phyloP scores from a whole-genome alignment of 176 grass and related monocot species.

The Oryza meridionalis region DNA sequence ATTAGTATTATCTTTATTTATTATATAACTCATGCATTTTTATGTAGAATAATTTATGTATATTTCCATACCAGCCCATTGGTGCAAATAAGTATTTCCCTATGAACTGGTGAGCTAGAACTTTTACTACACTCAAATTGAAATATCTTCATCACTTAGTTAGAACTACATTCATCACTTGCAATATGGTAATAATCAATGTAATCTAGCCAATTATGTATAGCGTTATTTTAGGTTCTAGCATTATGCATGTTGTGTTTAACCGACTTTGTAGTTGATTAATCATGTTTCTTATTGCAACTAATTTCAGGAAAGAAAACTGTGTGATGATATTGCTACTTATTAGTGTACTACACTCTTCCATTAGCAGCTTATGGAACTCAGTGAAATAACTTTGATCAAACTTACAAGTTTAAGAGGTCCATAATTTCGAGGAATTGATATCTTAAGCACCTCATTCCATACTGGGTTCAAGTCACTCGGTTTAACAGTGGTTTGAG shows the following conservation, averaged over 20 bases:
- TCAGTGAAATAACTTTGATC: conserved; percentile 22
- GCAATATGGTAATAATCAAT: neutral
- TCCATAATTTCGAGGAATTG: conserved; percentile 83
- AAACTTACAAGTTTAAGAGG: conserved; percentile 93
- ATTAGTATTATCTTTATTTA: neutral
- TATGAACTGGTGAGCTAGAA: neutral
- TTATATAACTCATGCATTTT: neutral
- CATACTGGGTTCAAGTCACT: conserved; percentile 95
- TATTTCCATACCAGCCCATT: conserved; percentile 15
- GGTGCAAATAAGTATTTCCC: conserved; percentile 12
- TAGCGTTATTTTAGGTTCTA: neutral
- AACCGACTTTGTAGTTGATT: conserved; percentile 1
- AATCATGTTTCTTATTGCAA: conserved; percentile 1
- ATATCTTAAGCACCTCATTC: conserved; percentile 91
- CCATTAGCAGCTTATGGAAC: conserved; percentile 8
- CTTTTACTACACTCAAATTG: conserved; percentile 4
- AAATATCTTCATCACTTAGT: conserved; percentile 13
- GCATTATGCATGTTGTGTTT: conserved; percentile 16
- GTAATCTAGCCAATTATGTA: neutral
- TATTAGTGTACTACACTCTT: neutral
- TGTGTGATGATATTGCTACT: conserved; percentile 7
- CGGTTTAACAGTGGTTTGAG: conserved; percentile 76
- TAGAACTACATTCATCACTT: conserved; percentile 7
- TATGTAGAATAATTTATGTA: neutral
- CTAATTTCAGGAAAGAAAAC: conserved; percentile 1